These are phyloP conservation scores for Chlamydomonas incerta DNA, from an alignment of 139 green algal genomes.

Conservation along the genomic window DNA sequence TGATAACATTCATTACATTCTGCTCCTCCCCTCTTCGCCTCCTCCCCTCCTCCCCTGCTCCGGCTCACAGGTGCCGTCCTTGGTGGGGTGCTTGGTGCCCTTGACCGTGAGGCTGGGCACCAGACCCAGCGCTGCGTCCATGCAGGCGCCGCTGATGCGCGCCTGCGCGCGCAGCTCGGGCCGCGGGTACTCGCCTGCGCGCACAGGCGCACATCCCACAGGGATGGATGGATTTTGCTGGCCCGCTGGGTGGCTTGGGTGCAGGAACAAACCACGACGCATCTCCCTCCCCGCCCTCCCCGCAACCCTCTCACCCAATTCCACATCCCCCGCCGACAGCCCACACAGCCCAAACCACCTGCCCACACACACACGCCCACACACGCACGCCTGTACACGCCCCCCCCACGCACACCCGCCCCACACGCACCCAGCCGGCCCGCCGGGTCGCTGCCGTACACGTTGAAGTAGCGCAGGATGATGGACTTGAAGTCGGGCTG, in stretches of 20 bases:
- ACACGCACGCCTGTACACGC: neutral
- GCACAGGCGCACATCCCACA: too few relatives aligned
- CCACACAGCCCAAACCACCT: too few relatives aligned
- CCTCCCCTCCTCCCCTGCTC: too few relatives aligned
- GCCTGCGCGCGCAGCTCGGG: constrained; percentile 69
- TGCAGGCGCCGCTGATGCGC: constrained; percentile 79
- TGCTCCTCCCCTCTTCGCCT: too few relatives aligned
- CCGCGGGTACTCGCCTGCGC: constrained; percentile 69
- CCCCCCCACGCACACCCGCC: too few relatives aligned
- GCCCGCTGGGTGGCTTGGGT: too few relatives aligned
- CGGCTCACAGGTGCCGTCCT: constrained; percentile 54
- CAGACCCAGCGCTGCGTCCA: constrained; percentile 77
- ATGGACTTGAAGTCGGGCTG: constrained; percentile 65
- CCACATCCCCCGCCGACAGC: too few relatives aligned
- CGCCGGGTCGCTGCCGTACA: constrained; percentile 78
- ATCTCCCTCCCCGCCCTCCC: too few relatives aligned
- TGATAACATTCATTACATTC: too few relatives aligned
- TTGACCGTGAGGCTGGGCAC: constrained; percentile 62
- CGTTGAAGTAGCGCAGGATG: constrained; percentile 88
- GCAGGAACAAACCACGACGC: too few relatives aligned
- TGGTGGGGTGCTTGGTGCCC: constrained; percentile 53
- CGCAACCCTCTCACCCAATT: neutral
- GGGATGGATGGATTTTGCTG: too few relatives aligned
- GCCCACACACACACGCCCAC: neutral
- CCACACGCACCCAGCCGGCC: constrained; percentile 63